Conservation (phyloP, 202 grass and related monocot genomes). For the Eragrostis tef region DNA sequence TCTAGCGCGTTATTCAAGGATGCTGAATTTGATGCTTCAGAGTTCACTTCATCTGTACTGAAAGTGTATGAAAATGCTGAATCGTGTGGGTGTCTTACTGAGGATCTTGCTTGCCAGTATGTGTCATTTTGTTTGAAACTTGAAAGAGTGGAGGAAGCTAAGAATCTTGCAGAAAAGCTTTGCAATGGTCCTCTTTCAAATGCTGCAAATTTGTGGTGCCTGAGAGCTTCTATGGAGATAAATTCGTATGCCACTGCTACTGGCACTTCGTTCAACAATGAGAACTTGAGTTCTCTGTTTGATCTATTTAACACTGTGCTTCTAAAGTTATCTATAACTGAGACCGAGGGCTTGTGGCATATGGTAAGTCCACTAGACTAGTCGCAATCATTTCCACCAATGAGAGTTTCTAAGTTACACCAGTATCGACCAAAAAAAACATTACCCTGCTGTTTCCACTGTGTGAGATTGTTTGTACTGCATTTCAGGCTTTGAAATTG, state of each 20-base stretch:
- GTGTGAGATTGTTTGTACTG: neutral
- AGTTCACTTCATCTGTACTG: conserved; percentile 59
- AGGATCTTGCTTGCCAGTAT: conserved; percentile 81
- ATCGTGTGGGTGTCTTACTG: conserved; percentile 67
- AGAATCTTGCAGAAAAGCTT: conserved; percentile 68
- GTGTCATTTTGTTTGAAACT: conserved; percentile 66
- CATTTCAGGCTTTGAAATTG: conserved; percentile 72
- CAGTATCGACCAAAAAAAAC: neutral
- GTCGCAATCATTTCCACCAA: neutral
- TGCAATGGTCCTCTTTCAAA: conserved; percentile 64
- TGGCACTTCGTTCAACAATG: conserved; percentile 49
- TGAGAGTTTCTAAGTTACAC: conserved; percentile 1
- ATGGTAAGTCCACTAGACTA: conserved; percentile 58
- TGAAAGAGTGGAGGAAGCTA: conserved; percentile 72
- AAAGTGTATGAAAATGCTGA: conserved; percentile 76
- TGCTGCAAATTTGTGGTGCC: conserved; percentile 67
- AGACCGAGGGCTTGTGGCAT: conserved; percentile 76
- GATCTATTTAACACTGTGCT: conserved; percentile 63
- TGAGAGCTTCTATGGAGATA: conserved; percentile 79
- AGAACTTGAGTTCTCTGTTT: conserved; percentile 64
- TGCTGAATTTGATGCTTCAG: conserved; percentile 52
- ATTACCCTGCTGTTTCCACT: conserved; percentile 23
- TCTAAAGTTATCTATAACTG: conserved; percentile 55
- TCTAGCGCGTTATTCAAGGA: conserved; percentile 50
- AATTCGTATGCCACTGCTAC: conserved; percentile 51